Evolutionary conservation across 2,329 filamentous ascomycete species (phyloP).

Genomic region (Cryphonectria parasitica): DNA sequence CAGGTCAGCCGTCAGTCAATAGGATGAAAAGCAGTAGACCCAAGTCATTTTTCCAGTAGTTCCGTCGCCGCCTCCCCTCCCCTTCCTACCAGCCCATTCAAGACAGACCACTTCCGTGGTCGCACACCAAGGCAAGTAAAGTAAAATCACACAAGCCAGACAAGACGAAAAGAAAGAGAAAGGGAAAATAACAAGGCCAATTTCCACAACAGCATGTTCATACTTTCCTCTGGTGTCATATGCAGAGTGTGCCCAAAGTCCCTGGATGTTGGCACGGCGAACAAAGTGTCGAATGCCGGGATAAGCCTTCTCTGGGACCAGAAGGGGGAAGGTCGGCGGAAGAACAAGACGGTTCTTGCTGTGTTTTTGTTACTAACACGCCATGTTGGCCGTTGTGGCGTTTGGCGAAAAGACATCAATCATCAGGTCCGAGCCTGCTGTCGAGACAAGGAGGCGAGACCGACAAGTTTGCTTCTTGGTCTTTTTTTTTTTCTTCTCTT

Average conservation of each 20-base stretch:
- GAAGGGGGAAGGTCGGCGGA: neutral
- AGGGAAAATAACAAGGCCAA: neutral
- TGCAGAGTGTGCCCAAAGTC: neutral
- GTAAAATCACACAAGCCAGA: slow-evolving; percentile 18
- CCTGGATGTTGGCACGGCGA: neutral
- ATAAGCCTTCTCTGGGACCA: neutral
- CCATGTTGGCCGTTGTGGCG: slow-evolving; percentile 1
- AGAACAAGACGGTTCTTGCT: neutral
- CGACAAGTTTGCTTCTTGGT: neutral
- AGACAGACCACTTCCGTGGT: slow-evolving; percentile 9
- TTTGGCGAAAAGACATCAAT: slow-evolving; percentile 1
- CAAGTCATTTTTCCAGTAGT: slow-evolving; percentile 11
- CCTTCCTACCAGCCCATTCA: neutral
- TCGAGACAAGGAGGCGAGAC: neutral
- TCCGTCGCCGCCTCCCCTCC: neutral
- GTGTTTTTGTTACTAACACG: neutral
- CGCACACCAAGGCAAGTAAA: slow-evolving; percentile 2
- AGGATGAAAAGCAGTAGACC: neutral
- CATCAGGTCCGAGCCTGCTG: neutral
- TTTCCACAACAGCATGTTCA: slow-evolving; percentile 16
- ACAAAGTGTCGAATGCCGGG: slow-evolving; percentile 7
- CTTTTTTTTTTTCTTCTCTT: neutral
- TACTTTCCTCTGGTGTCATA: slow-evolving; percentile 19
- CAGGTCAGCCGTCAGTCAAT: neutral
- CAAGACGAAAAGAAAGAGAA: slow-evolving; percentile 9